Conservation (phyloP, 345 rosid species). For the Citrus maxima region DNA sequence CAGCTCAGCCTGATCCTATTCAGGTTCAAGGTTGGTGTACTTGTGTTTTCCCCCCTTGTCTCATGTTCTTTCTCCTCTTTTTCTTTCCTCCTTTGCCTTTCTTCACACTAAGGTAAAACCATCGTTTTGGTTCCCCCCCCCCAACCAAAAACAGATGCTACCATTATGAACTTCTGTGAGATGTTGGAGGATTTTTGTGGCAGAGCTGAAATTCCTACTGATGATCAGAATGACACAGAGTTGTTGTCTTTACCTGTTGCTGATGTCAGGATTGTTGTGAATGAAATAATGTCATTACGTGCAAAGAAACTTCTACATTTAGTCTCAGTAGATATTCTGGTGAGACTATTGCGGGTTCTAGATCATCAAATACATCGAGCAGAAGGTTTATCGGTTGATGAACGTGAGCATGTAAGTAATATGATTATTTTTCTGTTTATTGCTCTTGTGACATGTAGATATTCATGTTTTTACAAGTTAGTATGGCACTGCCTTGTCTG, state of each 20-base stretch:
- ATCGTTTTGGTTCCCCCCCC: not conserved
- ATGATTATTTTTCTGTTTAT: not conserved
- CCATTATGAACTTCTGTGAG: constrained; percentile 61
- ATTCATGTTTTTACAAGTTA: not conserved
- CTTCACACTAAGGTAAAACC: constrained; percentile 10
- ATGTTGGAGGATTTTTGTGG: constrained; percentile 76
- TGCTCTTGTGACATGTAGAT: not conserved
- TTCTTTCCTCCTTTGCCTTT: not conserved
- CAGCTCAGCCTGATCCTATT: constrained; percentile 50
- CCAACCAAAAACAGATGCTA: constrained; percentile 43
- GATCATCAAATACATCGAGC: constrained; percentile 99
- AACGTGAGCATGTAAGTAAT: constrained; percentile 67
- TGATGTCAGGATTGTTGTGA: constrained; percentile 72
- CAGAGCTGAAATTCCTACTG: constrained; percentile 76
- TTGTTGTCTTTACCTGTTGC: constrained; percentile 68
- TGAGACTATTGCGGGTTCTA: constrained; percentile 62
- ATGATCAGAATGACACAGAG: constrained; percentile 86
- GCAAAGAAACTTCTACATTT: constrained; percentile 78
- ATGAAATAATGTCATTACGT: constrained; percentile 72
- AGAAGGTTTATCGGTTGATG: constrained; percentile 78
- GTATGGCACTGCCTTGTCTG: not conserved
- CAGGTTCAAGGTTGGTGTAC: constrained; percentile 69
- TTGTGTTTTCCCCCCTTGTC: constrained; percentile 5
- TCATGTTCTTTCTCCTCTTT: constrained; percentile 1
- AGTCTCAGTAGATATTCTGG: constrained; percentile 80